phyloP scores from a whole-genome alignment of 73 alveolate species.

The Symbiodinium natans region DNA sequence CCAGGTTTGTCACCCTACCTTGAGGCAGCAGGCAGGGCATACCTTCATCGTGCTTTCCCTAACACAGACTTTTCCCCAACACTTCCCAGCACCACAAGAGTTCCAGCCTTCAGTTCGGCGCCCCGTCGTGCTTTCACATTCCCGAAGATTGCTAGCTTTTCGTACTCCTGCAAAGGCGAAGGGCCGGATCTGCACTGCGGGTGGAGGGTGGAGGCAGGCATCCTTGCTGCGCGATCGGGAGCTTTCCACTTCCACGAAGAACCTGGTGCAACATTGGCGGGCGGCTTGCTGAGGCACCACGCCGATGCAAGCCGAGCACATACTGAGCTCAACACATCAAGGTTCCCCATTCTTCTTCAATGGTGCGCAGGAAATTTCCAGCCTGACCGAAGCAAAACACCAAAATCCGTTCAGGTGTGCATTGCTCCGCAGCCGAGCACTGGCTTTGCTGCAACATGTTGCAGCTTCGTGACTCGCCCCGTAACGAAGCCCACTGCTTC shows the following conservation, averaged over 20 bases:
- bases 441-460: not conserved
- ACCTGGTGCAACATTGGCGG: not conserved
- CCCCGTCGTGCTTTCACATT: conserved; percentile 79
- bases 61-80: too few relatives aligned
- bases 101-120: conserved; percentile 84
- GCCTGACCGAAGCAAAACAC: conserved; percentile 29
- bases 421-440: too few relatives aligned
- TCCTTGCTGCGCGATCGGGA: conserved; percentile 89
- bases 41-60: too few relatives aligned
- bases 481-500: conserved; percentile 93
- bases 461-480: conserved; percentile 65
- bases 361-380: conserved; percentile 83
- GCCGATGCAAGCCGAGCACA: too few relatives aligned
- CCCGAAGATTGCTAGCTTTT: conserved; percentile 87
- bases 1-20: too few relatives aligned
- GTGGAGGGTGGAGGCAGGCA: too few relatives aligned
- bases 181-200: not conserved
- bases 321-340: conserved; percentile 24
- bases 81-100: not conserved
- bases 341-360: conserved; percentile 93
- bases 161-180: conserved; percentile 56
- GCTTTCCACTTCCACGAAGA: conserved; percentile 87
- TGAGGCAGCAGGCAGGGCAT: too few relatives aligned
- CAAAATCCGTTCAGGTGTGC: too few relatives aligned
- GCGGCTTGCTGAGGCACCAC: too few relatives aligned